These are phyloP conservation scores for Bassia scoparia DNA, from an alignment of 148 eudicot species.

Conservation along the genomic window DNA sequence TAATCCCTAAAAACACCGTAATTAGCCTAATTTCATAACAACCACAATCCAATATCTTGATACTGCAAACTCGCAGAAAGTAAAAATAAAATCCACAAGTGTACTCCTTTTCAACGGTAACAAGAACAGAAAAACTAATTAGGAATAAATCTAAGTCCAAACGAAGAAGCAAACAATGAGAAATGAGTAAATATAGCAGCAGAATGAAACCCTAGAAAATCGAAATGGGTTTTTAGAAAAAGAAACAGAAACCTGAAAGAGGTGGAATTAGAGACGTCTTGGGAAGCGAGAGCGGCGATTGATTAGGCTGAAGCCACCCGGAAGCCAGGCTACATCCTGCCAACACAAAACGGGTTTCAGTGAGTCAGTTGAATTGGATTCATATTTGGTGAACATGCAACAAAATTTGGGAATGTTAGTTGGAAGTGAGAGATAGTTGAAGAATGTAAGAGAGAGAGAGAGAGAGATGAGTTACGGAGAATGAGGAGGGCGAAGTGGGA, in stretches of 20 bases:
- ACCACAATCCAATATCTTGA: no score
- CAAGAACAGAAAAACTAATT: neutral
- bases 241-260: constrained; percentile 18
- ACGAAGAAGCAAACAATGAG: neutral
- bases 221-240: neutral
- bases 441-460: neutral
- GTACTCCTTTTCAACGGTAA: no score
- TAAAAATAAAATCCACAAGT: no score
- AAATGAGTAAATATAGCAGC: neutral
- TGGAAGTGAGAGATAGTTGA: no score
- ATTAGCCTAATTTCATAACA: no score
- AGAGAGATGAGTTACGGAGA: constrained; percentile 37
- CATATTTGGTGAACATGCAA: neutral
- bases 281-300: constrained; percentile 7
- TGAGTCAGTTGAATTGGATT: neutral
- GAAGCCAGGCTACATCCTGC: constrained; percentile 41
- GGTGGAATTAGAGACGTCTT: neutral
- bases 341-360: neutral
- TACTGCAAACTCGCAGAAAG: no score
- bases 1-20: neutral
- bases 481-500: constrained; percentile 40
- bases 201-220: neutral
- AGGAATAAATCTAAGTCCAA: neutral
- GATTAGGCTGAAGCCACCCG: constrained; percentile 37
- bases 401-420: no score